Conservation (phyloP, 257 asterid species). For the Cruciata laevipes region DNA sequence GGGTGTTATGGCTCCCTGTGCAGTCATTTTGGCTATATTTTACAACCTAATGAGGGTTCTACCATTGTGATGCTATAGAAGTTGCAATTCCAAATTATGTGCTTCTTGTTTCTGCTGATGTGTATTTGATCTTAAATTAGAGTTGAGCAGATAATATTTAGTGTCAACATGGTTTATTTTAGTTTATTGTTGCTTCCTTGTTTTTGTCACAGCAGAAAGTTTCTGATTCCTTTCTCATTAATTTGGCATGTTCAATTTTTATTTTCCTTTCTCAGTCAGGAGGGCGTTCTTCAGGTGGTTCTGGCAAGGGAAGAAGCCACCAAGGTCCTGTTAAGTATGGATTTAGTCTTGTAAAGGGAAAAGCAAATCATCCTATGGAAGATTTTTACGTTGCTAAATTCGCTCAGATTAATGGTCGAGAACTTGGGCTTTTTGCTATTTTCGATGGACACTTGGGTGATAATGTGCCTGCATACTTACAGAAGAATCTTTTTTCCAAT, state of each 20-base stretch:
- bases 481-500: conserved; percentile 74
- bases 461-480: conserved; percentile 82
- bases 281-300: conserved; percentile 43
- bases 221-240: not conserved
- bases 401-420: conserved; percentile 46
- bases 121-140: not conserved
- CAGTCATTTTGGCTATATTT: not conserved
- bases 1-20: not conserved
- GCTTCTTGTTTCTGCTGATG: not conserved
- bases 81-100: too few species aligned
- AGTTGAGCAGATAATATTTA: not conserved
- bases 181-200: not conserved
- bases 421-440: conserved; percentile 82
- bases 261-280: conserved; percentile 41
- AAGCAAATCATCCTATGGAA: conserved; percentile 96
- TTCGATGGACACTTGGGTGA: conserved; percentile 90
- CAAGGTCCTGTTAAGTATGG: conserved; percentile 61
- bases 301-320: conserved; percentile 80
- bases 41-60: not conserved
- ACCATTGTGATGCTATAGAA: not conserved
- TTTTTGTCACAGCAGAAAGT: not conserved
- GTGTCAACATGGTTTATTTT: not conserved
- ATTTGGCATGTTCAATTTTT: not conserved
- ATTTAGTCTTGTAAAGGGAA: conserved; percentile 73
- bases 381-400: conserved; percentile 92